Conservation (phyloP, 441 rosid species). For the Raphanus hybrid region DNA sequence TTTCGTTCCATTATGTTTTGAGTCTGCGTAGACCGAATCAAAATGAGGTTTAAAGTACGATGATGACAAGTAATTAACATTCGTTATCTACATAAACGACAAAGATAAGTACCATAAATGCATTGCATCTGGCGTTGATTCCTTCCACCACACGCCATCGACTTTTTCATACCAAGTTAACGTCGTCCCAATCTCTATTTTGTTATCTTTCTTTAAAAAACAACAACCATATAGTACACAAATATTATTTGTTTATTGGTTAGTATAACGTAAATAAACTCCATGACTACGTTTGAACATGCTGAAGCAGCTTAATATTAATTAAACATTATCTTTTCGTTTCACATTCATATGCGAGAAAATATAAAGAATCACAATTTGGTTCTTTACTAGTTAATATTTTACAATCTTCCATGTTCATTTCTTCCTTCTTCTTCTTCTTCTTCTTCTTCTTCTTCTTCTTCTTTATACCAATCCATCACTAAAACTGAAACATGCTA, state of each 20-base stretch:
- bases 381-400: conserved; percentile 18
- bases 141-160: conserved; percentile 40
- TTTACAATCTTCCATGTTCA: conserved; percentile 26
- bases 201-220: background rate
- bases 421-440: background rate
- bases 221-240: background rate
- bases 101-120: conserved; percentile 23
- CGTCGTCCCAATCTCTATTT: conserved; percentile 35
- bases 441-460: background rate
- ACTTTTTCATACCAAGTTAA: conserved; percentile 21
- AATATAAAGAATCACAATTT: conserved; percentile 24
- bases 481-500: conserved; percentile 41
- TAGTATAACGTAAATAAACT: conserved; percentile 21
- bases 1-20: conserved; percentile 7
- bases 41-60: conserved; percentile 36
- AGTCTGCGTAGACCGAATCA: conserved; percentile 38
- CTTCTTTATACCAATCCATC: background rate
- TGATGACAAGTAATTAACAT: conserved; percentile 35
- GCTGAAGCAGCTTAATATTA: conserved; percentile 23
- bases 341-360: conserved; percentile 26
- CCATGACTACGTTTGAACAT: conserved; percentile 23
- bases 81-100: conserved; percentile 36
- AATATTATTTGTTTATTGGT: conserved; percentile 17
- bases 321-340: conserved; percentile 27
- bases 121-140: conserved; percentile 39